A percentile compares a stretch with the other conserved stretches of the same genome.
Conservation (phyloP, 2,329 filamentous ascomycete genomes). For the Scedosporium boydii region DNA sequence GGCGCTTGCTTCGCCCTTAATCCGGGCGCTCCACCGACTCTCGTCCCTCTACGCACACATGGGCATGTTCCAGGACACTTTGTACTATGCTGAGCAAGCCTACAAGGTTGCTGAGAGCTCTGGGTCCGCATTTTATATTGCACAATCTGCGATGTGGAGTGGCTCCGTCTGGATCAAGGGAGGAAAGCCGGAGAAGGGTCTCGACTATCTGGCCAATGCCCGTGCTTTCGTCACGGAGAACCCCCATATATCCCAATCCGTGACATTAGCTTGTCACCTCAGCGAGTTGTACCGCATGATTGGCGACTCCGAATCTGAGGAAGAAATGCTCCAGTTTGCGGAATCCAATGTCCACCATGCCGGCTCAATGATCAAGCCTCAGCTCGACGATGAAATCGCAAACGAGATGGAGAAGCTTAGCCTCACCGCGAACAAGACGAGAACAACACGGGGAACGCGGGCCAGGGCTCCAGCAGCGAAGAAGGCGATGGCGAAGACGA, state of each 20-base stretch:
- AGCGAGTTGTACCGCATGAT: conserved; percentile 45
- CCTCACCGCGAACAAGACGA: conserved; percentile 16
- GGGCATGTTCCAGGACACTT: conserved; percentile 78
- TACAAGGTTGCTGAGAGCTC: conserved; percentile 65
- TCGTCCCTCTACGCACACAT: conserved; percentile 73
- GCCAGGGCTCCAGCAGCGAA: conserved; percentile 16
- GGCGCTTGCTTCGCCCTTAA: conserved; percentile 65
- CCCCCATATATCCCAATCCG: conserved; percentile 7
- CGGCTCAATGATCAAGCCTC: neutral
- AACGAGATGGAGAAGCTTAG: conserved; percentile 21
- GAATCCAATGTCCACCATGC: conserved; percentile 32
- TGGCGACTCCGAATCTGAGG: conserved; percentile 32
- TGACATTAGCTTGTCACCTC: conserved; percentile 40
- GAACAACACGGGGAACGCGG: conserved; percentile 1
- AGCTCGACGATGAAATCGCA: neutral
- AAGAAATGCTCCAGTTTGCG: conserved; percentile 35
- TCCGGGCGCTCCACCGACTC: conserved; percentile 62
- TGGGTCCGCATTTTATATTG: conserved; percentile 48
- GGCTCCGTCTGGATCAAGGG: conserved; percentile 47
- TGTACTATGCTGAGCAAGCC: conserved; percentile 81
- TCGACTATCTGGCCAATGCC: conserved; percentile 43
- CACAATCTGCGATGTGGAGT: conserved; percentile 44
- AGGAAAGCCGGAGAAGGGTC: conserved; percentile 49
- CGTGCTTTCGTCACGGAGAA: conserved; percentile 32
- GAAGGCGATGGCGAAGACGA: conserved; percentile 8